Evolutionary conservation across 495 filamentous ascomycete species (phyloP).

Genomic region (Talaromyces nanjingensis): DNA sequence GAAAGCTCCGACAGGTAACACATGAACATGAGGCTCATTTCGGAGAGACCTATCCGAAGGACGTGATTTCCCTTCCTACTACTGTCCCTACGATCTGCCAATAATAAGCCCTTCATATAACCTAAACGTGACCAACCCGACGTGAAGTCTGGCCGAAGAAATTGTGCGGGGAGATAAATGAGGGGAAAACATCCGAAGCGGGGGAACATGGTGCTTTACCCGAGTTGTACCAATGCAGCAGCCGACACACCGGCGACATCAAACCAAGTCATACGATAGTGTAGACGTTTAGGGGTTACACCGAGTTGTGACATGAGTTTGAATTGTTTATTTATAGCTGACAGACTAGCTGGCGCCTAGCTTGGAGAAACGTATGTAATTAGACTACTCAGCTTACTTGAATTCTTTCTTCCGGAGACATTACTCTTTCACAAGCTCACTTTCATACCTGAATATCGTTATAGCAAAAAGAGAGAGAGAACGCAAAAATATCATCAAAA

Average conservation of each 20-base stretch:
- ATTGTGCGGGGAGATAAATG: background rate
- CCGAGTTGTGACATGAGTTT: background rate
- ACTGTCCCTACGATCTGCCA: background rate
- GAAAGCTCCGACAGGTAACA: too few relatives aligned
- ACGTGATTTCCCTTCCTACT: background rate
- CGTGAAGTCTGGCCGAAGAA: background rate
- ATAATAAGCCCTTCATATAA: background rate
- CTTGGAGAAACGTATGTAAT: background rate
- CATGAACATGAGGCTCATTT: background rate
- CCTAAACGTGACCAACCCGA: background rate
- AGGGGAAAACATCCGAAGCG: background rate
- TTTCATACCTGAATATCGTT: background rate
- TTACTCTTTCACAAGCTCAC: background rate
- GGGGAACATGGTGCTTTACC: background rate
- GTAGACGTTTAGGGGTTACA: background rate
- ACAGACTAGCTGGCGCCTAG: background rate
- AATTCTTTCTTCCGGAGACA: background rate
- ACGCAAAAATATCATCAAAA: slow-evolving; percentile 12
- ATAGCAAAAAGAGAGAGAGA: background rate
- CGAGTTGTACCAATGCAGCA: background rate
- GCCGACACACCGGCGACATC: background rate
- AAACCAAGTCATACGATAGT: background rate
- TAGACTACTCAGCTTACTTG: background rate
- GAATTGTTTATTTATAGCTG: background rate
- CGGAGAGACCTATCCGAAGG: background rate